These are phyloP conservation scores for Imleria badia DNA, from an alignment of 768 basidiomycete genomes.

Conservation along the genomic window DNA sequence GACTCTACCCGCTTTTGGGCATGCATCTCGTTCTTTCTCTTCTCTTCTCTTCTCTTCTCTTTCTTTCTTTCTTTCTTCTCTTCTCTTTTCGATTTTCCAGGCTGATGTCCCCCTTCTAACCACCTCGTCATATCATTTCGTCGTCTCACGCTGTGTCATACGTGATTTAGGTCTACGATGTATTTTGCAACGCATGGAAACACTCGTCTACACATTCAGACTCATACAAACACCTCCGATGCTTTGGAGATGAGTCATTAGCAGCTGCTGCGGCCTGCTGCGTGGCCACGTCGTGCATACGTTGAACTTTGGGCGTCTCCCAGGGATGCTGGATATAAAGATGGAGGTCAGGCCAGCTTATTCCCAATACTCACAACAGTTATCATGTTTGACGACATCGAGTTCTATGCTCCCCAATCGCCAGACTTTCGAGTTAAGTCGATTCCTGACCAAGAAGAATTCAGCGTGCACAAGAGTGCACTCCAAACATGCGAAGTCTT, in stretches of 20 bases:
- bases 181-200: conserved; percentile 39
- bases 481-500: conserved; percentile 62
- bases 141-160: conserved; percentile 41
- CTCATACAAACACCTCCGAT: conserved; percentile 1
- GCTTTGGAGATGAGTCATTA: conserved; percentile 5
- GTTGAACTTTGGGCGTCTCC: conserved; percentile 1
- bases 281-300: conserved; percentile 21
- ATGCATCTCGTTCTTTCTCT: conserved; percentile 22
- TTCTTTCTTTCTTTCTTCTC: too few relatives aligned
- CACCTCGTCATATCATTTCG: conserved; percentile 29
- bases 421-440: conserved; percentile 60
- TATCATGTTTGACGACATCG: conserved; percentile 17
- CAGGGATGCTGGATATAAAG: conserved; percentile 7
- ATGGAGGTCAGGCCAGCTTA: not conserved
- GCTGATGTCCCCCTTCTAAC: conserved; percentile 34
- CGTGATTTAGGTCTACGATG: conserved; percentile 40
- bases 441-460: conserved; percentile 48
- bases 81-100: conserved; percentile 26
- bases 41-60: conserved; percentile 14
- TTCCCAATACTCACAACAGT: not conserved
- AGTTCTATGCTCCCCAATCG: conserved; percentile 42
- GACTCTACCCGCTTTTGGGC: conserved; percentile 26
- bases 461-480: conserved; percentile 48
- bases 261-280: conserved; percentile 9
- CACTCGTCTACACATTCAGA: conserved; percentile 21